phyloP scores from a whole-genome alignment of 1,284 basidiomycete species.

The Papiliotrema laurentii region DNA sequence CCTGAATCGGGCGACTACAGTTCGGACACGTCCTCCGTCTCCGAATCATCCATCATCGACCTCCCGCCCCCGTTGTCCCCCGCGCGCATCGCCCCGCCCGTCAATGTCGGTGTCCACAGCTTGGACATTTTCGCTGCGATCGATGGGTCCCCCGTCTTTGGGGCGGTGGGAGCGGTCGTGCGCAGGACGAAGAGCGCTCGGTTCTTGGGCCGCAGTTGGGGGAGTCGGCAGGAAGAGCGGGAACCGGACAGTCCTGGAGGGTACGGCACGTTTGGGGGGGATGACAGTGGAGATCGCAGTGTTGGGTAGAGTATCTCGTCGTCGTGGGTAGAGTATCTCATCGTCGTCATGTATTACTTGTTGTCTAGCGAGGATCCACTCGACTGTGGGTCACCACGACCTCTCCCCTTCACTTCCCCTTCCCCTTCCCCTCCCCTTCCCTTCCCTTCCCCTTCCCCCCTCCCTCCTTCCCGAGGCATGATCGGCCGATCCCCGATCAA shows the following conservation, averaged over 20 bases:
- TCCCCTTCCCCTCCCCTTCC: too few species aligned
- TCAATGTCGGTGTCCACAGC: conserved; percentile 18
- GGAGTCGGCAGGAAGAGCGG: conserved; percentile 4
- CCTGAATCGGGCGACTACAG: conserved; percentile 3
- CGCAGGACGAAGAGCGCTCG: conserved; percentile 22
- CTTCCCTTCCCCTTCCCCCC: too few species aligned
- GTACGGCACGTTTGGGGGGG: conserved; percentile 1
- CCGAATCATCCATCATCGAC: conserved; percentile 34
- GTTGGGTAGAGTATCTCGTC: neutral
- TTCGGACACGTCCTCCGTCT: conserved; percentile 16
- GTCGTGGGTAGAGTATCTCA: neutral
- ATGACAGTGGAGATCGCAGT: too few species aligned
- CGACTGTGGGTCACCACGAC: too few species aligned
- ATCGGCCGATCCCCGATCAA: too few species aligned
- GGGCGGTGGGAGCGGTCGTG: conserved; percentile 18
- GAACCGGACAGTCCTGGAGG: neutral
- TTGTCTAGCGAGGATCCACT: too few species aligned
- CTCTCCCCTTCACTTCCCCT: too few species aligned
- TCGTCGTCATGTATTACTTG: too few species aligned
- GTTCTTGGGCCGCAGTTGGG: conserved; percentile 23
- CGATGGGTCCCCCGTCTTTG: conserved; percentile 15
- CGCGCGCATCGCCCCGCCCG: conserved; percentile 13
- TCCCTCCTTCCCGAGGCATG: too few species aligned
- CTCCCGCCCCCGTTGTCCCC: conserved; percentile 24
- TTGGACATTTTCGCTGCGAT: conserved; percentile 6